A percentile compares a stretch with the other conserved stretches of the same genome.
Evolutionary conservation across 2,329 filamentous ascomycete genomes (phyloP).

Genomic region (Cladophialophora chaetospira): DNA sequence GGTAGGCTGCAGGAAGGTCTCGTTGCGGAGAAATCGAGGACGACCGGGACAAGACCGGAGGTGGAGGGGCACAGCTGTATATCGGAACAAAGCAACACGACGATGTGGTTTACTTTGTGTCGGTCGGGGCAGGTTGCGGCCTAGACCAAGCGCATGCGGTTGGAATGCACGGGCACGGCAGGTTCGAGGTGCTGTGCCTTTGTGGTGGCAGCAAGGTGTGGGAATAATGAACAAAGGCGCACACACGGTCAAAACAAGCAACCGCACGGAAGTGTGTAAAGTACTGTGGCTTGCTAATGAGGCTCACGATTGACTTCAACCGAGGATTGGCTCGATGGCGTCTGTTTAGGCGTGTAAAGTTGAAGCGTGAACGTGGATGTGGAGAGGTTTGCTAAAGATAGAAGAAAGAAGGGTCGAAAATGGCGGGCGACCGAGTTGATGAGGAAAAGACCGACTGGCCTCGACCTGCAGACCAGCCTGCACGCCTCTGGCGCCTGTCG

Average conservation of each 20-base stretch:
- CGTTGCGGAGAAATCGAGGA: not conserved
- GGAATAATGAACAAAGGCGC: conserved; percentile 11
- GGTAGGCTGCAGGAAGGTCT: not conserved
- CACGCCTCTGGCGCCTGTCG: conserved; percentile 6
- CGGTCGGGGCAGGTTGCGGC: not conserved
- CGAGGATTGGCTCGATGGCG: conserved; percentile 16
- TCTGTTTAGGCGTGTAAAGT: conserved; percentile 18
- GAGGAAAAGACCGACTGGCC: conserved; percentile 10
- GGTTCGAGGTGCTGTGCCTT: conserved; percentile 3
- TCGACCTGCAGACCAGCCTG: too few relatives aligned
- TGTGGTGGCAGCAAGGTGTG: conserved; percentile 2
- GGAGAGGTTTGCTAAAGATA: conserved; percentile 35
- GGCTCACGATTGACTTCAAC: conserved; percentile 7
- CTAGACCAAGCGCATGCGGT: conserved; percentile 6
- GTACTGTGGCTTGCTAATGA: conserved; percentile 19
- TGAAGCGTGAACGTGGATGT: conserved; percentile 19
- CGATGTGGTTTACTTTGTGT: not conserved
- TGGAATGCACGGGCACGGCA: too few relatives aligned
- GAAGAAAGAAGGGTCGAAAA: conserved; percentile 24
- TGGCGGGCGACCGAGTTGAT: conserved; percentile 18
- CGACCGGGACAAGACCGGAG: conserved; percentile 8
- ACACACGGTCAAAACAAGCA: not conserved
- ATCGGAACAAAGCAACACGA: conserved; percentile 11
- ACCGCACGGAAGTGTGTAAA: conserved; percentile 4
- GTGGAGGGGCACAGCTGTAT: not conserved